A percentile compares a stretch with the other conserved stretches of the same genome.
These are phyloP conservation scores for Metschnikowia santaceciliae DNA, from an alignment of 805 yeast species.

Conservation along the genomic window DNA sequence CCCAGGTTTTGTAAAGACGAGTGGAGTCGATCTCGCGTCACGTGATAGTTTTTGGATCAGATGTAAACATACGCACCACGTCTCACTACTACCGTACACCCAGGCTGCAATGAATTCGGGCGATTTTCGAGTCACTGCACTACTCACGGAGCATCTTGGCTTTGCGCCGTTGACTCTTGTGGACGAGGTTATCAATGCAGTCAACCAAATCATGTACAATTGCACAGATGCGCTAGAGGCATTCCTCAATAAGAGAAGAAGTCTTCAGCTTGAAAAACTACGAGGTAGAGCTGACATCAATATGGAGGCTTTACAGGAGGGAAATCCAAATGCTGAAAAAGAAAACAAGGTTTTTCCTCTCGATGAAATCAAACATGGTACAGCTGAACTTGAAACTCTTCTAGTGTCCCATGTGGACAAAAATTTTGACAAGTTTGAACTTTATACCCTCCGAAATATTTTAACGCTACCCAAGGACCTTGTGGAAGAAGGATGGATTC, in stretches of 20 bases:
- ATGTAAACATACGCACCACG: conserved; percentile 1
- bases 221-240: conserved; percentile 77
- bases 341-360: conserved; percentile 12
- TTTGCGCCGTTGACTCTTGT: conserved; percentile 77
- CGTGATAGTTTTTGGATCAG: neutral
- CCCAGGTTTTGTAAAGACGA: neutral
- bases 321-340: conserved; percentile 5
- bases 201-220: conserved; percentile 76
- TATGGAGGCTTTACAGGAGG: conserved; percentile 11
- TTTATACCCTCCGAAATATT: conserved; percentile 75
- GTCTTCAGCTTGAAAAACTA: conserved; percentile 17
- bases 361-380: conserved; percentile 70
- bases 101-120: conserved; percentile 13
- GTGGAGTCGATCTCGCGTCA: neutral
- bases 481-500: conserved; percentile 60
- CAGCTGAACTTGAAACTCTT: conserved; percentile 73
- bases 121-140: conserved; percentile 30
- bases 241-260: conserved; percentile 39
- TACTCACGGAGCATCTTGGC: conserved; percentile 83
- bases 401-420: conserved; percentile 72
- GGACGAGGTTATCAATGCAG: conserved; percentile 86
- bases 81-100: neutral
- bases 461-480: conserved; percentile 65
- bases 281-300: conserved; percentile 8
- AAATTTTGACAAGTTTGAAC: conserved; percentile 82